Base-by-base conservation (phyloP, 306 rosid species). In the Acacia acuminata region DNA sequence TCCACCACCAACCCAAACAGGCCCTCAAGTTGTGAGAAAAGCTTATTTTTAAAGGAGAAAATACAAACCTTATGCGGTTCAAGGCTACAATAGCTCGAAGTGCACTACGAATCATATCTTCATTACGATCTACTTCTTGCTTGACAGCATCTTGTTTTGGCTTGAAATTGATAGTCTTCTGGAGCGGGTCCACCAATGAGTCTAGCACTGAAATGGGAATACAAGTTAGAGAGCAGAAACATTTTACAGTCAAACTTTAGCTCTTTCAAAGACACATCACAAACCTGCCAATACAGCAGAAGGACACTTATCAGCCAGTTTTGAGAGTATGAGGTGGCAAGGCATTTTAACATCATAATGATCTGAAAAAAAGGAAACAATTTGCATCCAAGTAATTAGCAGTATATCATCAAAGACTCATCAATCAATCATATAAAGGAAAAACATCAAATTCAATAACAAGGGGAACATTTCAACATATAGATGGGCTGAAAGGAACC, bases 301-400 rank as follows among this genome's bases (percentile, higher is more conserved):
- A 38, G 99, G 98, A 75, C 99, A 96, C 84, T 96, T 96, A 55
- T 94, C 99, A 0, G 99, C 97, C 40, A 96, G 93, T 86, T 94
- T 96, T 24, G 99, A 92, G 77, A 96, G 98, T 78, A 96, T 96
- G 79, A 96, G 94, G 85, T 96, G 99, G 86, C 99, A 96, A 77
- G 99, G 98, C 99, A 96, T 96, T 88, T 96, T 96, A 69, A 96
- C 99, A 84, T 96, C 99, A 47, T 96, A 96, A 81, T 96, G 99
- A 88, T 94, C 99, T 96, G 91, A 71, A 80, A 87, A 80, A 85
- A 78, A 82, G 64, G 64, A 20, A 24, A 42, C 16, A 45, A 61
- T 10, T 56, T 44, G n/a, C 45, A 55, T 17, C 71, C 25, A 48
- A 9, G 42, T 22, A 68, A 50, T 73, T 44, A 61, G 20, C 1